Percentiles rank a stretch among this genome's conserved stretches.
These are phyloP conservation scores for Protomyces gravidus DNA, from an alignment of 1,139 yeast genomes.

Conservation along the genomic window DNA sequence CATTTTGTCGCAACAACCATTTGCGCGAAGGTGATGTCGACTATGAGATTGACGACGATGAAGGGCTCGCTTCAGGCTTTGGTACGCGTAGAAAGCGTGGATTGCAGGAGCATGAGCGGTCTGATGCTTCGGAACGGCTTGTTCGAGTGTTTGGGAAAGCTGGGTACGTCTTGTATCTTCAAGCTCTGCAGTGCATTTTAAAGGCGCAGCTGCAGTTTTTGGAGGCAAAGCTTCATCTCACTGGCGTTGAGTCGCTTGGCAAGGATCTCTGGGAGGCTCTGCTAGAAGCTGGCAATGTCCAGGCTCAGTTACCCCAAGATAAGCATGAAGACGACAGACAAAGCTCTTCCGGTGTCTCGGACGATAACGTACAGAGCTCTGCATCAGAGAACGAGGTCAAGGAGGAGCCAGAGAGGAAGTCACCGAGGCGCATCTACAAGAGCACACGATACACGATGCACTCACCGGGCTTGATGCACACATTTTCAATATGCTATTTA, in stretches of 20 bases:
- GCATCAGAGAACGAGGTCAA: not conserved
- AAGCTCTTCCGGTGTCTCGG: not conserved
- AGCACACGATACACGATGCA: constrained; percentile 11
- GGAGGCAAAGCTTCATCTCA: not conserved
- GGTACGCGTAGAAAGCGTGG: constrained; percentile 12
- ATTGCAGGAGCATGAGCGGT: not conserved
- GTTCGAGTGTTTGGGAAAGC: constrained; percentile 6
- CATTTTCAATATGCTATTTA: constrained; percentile 8
- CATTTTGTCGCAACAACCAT: constrained; percentile 86
- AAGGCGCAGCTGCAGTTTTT: constrained; percentile 13
- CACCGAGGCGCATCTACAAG: not conserved
- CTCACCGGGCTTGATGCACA: constrained; percentile 10
- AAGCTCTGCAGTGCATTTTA: constrained; percentile 21
- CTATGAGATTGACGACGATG: constrained; percentile 24
- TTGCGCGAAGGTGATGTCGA: constrained; percentile 37
- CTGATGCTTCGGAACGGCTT: not conserved
- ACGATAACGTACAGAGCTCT: not conserved
- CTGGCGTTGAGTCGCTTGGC: constrained; percentile 3
- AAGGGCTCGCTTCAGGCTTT: constrained; percentile 18
- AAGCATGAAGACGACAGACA: not conserved
- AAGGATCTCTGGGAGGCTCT: constrained; percentile 15
- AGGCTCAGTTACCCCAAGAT: not conserved
- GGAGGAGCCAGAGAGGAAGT: not conserved
- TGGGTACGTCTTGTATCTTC: constrained; percentile 15
- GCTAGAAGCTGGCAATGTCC: constrained; percentile 1